phyloP scores from a whole-genome alignment of 768 basidiomycete species.

The Lentinula aciculospora region DNA sequence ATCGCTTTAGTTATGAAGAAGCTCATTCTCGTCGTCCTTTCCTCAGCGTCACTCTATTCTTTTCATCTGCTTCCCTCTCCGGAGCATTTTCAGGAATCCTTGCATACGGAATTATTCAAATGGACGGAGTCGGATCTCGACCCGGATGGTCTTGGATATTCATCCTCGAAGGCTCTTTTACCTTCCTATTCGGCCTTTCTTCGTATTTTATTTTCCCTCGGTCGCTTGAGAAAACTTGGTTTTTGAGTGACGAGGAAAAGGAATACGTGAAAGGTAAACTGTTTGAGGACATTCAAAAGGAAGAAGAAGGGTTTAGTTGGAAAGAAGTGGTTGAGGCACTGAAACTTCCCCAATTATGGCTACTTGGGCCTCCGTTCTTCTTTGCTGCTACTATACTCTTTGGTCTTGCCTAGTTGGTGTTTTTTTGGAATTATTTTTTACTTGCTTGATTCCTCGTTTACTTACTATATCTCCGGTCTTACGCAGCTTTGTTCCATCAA shows the following conservation, averaged over 20 bases:
- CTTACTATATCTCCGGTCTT: neutral
- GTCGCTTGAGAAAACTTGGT: conserved; percentile 22
- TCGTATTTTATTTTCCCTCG: conserved; percentile 31
- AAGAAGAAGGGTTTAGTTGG: neutral
- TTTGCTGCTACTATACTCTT: conserved; percentile 25
- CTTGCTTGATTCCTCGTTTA: neutral
- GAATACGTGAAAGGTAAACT: conserved; percentile 12
- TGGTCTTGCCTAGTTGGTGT: conserved; percentile 40
- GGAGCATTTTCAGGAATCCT: conserved; percentile 40
- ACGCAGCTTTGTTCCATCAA: conserved; percentile 63
- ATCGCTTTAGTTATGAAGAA: no score
- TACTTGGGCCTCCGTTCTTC: neutral
- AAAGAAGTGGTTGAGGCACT: neutral
- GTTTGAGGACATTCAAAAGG: neutral
- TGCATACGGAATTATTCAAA: conserved; percentile 34
- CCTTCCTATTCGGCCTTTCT: conserved; percentile 13
- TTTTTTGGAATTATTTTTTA: neutral
- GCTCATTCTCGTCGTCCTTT: no score
- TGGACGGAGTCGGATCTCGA: conserved; percentile 32
- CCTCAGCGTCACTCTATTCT: conserved; percentile 21
- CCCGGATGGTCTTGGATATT: conserved; percentile 40
- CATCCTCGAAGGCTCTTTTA: conserved; percentile 19
- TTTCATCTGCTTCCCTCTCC: conserved; percentile 22
- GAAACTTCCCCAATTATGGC: neutral
- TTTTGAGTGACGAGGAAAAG: conserved; percentile 26